These are phyloP conservation scores for Yamadazyma epiphylla DNA, from an alignment of 1,139 yeast species.

Conservation along the genomic window DNA sequence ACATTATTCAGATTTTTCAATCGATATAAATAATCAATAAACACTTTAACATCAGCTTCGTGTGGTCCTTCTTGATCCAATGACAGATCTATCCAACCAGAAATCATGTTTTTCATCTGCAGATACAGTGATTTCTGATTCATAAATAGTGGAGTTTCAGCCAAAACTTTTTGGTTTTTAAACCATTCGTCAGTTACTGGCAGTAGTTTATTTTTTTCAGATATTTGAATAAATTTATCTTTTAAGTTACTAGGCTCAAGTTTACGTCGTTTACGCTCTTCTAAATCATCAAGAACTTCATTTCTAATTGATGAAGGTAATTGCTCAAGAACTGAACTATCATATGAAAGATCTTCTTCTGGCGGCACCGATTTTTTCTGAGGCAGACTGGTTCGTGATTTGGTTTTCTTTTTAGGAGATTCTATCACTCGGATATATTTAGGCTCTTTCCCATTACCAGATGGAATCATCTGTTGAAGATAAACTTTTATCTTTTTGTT, in stretches of 20 bases:
- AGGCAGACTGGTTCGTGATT: slow-evolving; percentile 12
- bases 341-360: slow-evolving; percentile 18
- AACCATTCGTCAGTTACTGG: slow-evolving; percentile 26
- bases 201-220: slow-evolving; percentile 15
- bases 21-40: slow-evolving; percentile 22
- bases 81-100: slow-evolving; percentile 48
- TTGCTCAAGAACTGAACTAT: slow-evolving; percentile 41
- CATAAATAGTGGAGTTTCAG: slow-evolving; percentile 29
- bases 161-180: slow-evolving; percentile 14
- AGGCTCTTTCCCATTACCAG: slow-evolving; percentile 17
- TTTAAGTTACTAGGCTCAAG: slow-evolving; percentile 28
- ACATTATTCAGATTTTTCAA: slow-evolving; percentile 18
- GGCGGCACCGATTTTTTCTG: slow-evolving; percentile 8
- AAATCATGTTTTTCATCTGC: slow-evolving; percentile 33
- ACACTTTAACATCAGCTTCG: slow-evolving; percentile 46
- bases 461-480: slow-evolving; percentile 41
- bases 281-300: slow-evolving; percentile 40
- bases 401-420: slow-evolving; percentile 21
- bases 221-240: slow-evolving; percentile 23
- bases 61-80: slow-evolving; percentile 54
- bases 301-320: slow-evolving; percentile 42
- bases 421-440: slow-evolving; percentile 35
- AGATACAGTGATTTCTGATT: slow-evolving; percentile 25
- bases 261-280: slow-evolving; percentile 23
- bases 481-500: too few species aligned